Evolutionary conservation across 2,329 filamentous ascomycete species (phyloP).

Genomic region (Diaporthe capsici): DNA sequence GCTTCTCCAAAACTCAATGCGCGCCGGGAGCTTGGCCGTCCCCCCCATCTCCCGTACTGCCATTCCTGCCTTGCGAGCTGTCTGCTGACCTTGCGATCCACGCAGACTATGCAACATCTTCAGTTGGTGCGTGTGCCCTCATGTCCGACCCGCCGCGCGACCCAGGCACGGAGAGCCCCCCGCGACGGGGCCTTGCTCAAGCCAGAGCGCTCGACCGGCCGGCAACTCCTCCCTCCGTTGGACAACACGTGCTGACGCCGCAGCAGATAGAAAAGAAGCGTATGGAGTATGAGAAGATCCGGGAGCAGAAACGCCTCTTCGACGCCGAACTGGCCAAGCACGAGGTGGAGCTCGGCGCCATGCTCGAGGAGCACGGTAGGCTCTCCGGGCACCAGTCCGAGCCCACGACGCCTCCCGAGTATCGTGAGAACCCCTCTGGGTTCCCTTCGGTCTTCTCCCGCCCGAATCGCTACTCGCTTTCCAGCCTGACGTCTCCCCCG

Average conservation of each 20-base stretch:
- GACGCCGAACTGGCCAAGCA: conserved; percentile 93
- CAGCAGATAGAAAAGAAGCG: conserved; percentile 92
- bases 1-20: conserved; percentile 36
- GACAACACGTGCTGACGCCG: conserved; percentile 36
- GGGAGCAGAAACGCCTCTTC: conserved; percentile 89
- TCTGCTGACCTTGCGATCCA: conserved; percentile 25
- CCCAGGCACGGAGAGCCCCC: not conserved
- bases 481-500: conserved; percentile 86
- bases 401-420: conserved; percentile 95
- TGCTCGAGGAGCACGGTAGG: conserved; percentile 82
- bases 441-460: conserved; percentile 87
- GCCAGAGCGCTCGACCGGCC: conserved; percentile 37
- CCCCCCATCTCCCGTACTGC: not conserved
- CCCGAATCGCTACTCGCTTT: conserved; percentile 84
- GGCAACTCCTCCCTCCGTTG: not conserved
- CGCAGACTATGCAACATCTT: conserved; percentile 77
- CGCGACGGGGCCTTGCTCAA: not conserved
- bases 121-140: conserved; percentile 70
- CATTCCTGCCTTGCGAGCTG: not conserved
- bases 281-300: conserved; percentile 89
- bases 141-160: not conserved
- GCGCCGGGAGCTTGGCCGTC: conserved; percentile 19
- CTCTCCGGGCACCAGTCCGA: conserved; percentile 87
- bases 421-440: conserved; percentile 78
- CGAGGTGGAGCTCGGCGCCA: conserved; percentile 86